Conservation (phyloP, 257 asterid genomes). For the Salvia splendens region DNA sequence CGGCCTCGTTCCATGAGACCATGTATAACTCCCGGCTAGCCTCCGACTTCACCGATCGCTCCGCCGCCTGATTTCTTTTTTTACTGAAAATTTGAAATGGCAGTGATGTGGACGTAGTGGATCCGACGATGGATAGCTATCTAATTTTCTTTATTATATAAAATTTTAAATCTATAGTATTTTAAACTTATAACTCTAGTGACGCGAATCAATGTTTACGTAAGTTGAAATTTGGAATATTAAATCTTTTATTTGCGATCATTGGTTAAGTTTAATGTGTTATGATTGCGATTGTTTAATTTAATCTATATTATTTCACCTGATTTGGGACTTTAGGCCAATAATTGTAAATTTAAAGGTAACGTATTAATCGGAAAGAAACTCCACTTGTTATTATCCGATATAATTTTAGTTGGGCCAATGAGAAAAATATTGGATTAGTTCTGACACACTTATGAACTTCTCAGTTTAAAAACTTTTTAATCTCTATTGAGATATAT, state of each 20-base stretch:
- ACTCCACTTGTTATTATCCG: too few species aligned
- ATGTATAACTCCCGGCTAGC: conserved; percentile 91
- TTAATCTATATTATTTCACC: too few species aligned
- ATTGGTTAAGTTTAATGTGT: background rate
- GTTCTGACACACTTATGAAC: too few species aligned
- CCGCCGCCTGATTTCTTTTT: conserved; percentile 9
- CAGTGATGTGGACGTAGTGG: conserved; percentile 25
- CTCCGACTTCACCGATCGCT: conserved; percentile 48
- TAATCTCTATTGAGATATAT: too few species aligned
- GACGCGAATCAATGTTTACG: background rate
- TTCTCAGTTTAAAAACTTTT: too few species aligned
- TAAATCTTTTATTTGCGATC: background rate
- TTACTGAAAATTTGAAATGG: conserved; percentile 6
- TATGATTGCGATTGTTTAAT: too few species aligned
- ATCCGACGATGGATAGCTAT: background rate
- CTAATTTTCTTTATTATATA: background rate
- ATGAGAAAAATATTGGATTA: too few species aligned
- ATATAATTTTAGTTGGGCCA: too few species aligned
- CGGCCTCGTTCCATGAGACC: conserved; percentile 52
- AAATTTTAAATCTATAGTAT: background rate
- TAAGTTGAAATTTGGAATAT: conserved; percentile 2
- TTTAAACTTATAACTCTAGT: background rate
- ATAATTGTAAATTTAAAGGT: background rate
- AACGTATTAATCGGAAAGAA: too few species aligned
- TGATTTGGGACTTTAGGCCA: background rate